Conservation (phyloP, 2,329 filamentous ascomycete genomes). For the Amphichorda felina region DNA sequence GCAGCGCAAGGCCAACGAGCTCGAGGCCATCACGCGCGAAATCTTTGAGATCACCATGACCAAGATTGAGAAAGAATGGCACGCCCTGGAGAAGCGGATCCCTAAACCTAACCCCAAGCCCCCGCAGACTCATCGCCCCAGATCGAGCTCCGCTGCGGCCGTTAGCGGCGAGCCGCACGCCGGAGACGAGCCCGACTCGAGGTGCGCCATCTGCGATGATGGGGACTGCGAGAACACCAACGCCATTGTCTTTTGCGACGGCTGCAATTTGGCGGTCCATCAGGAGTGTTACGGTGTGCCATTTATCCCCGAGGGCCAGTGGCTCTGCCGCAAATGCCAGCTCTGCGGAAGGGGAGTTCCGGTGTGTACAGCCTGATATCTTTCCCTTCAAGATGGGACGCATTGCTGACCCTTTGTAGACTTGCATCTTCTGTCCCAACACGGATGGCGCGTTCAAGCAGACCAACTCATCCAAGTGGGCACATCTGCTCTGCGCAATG, state of each 20-base stretch:
- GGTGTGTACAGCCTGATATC: constrained; percentile 38
- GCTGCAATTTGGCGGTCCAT: constrained; percentile 93
- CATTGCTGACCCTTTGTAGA: constrained; percentile 29
- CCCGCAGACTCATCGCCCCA: constrained; percentile 82
- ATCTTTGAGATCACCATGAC: constrained; percentile 97
- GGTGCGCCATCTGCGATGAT: constrained; percentile 95
- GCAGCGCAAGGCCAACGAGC: constrained; percentile 59
- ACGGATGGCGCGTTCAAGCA: constrained; percentile 98
- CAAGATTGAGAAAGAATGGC: constrained; percentile 98
- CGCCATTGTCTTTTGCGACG: constrained; percentile 97
- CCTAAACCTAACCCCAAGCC: constrained; percentile 95
- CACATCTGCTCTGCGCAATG: constrained; percentile 89
- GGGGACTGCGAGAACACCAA: constrained; percentile 99
- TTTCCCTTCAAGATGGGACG: not conserved
- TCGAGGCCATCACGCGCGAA: constrained; percentile 79
- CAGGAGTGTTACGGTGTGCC: constrained; percentile 98
- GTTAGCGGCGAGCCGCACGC: constrained; percentile 80
- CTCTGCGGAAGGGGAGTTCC: constrained; percentile 85
- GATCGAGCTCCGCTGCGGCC: constrained; percentile 86
- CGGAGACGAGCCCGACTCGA: constrained; percentile 91
- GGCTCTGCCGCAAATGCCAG: constrained; percentile 95
- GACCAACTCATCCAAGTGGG: constrained; percentile 92
- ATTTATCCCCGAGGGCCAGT: constrained; percentile 97
- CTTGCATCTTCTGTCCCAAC: constrained; percentile 97
- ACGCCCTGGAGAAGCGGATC: constrained; percentile 88